Evolutionary conservation across 2,329 filamentous ascomycete species (phyloP), one percentile per base, ranked within the genome.

Genomic region (Akanthomyces lecanii): DNA sequence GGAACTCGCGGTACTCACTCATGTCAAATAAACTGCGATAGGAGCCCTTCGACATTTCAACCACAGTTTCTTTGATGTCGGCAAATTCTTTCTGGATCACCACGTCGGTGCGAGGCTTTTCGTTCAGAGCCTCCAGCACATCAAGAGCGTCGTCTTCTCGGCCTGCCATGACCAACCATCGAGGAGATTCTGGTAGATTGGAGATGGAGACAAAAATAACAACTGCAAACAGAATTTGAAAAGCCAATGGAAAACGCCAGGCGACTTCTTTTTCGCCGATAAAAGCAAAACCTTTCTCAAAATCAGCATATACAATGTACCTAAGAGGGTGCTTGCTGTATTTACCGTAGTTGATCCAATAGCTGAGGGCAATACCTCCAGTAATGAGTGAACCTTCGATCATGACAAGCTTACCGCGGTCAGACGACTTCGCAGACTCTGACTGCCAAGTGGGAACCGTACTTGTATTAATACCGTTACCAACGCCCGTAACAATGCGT

Each of bases 21-120:
- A 83, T 83, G 65, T 81, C 85, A 72, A 86, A 86, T 63, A 86
- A 78, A 65, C 86, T 84, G 6, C 72, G 71, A 73, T 86, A 86
- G 30, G 75, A 77, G 30, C 81, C 74, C 73, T 82, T 79, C 63
- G 78, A 75, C 70, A 80, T 68, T 51, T 62, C 60, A 18, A 62
- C 40, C n/a, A 62, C 60, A 23, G 60, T 62, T 33, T 48, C 42
- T 42, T 62, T 55, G 21, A 62, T 62, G 30, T 51, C 44, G 44
- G 28, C n/a, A 11, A 56, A 53, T 38, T 65, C 60, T 11, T 55
- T 51, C 16, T 56, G 50, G 18, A 65, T 59, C 2, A 25, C 1
- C 21, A 45, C 3, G 25, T 65, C 60, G 4, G 51, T 56, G n/a
- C 52, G 52, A 21, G 60, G 60, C 52, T 62, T 62, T 33, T 62